Evolutionary conservation across 1,139 yeast species (phyloP), one percentile per base, ranked within the genome.

Genomic region (Arxiozyma bovina): DNA sequence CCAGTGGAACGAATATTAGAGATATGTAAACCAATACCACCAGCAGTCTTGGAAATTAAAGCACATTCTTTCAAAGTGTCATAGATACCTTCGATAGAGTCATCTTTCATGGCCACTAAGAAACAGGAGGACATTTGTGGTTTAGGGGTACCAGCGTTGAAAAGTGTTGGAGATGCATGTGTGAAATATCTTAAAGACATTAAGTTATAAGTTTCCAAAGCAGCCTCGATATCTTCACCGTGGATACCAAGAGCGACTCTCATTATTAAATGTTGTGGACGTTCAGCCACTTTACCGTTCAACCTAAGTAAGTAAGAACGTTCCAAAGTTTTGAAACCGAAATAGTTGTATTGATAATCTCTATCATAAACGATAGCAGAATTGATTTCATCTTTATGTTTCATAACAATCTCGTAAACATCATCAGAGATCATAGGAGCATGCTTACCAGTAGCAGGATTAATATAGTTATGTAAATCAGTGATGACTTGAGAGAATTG

Each of bases 231-330:
- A 66, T 88, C 85, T 53, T 75, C 75, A 42, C 89, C 88, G 68
- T 89, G 96, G 60, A 88, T 87, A 62, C 96, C 96, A 53, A 89
- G 75, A 42, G 96, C 85, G 22, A 88, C 96, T 71, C 96, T 82
- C 93, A 88, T 84, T 59, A 87, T 79, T 78, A 88, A 77, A 70
- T 84, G 94, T 72, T 88, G 96, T 34, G 96, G 96, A 63, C 95
- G 85, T 74, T 88, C 96, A 50, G 88, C 90, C 42, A 85, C 83
- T 63, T 79, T 77, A 55, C 87, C 87, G 57, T 77, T 66, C 51
- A 68, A 74, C 69, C 85, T 80, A 57, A 89, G 74, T 61, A 89
- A 75, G 67, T 88, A 89, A 1, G 95, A 83, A 69, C 91, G 83
- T 73, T 87, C 93, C 61, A 88, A 76, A 45, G 96, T 88, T 72